Base-by-base conservation (phyloP, 73 alveolate species). In the Strombidium stylifer region DNA sequence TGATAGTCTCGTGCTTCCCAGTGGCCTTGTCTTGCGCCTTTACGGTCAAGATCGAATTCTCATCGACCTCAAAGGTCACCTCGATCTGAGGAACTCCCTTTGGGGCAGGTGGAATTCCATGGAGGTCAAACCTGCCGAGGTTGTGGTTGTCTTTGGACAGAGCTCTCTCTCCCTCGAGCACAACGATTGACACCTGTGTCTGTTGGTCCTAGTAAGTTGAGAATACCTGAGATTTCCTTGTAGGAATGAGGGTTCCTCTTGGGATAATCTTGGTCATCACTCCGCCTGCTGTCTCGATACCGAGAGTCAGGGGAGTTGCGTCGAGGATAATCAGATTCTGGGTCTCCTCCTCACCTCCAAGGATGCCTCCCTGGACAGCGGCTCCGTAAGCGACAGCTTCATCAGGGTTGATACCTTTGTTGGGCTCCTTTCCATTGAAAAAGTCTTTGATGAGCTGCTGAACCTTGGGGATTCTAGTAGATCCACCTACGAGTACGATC, bases 41-140 rank as follows among this genome's bases (percentile, higher is more conserved):
- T 5, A 92, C 98, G 52, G 72, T 74, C 30, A 90, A 77, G 44
- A 81, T 83, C 24, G 93, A 92, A 48, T 89, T 89, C 73, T 71
- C 96, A 66, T 92, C 98, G 55, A 92, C 75, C 70, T 81, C 94
- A 54, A 92, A 92, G 11, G 97, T 82, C 12, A 93, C 96, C 60
- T 90, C 96, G 70, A 96, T 91, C 81, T 96, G 96, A 1, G 98
- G 98, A 47, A 84, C 96, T 21, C 99, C 99, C 72, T 98, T 65
- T 21, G 98, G 95, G 53, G 98, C 97, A 23, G 93, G 90, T 16
- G 99, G 98, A 15, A 96, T 81, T 11, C 97, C 98, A 41, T 88
- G 72, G 42, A 95, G 84, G 64, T 83, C 98, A 46, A 96, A 96
- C 64, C 90, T 87, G 49, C 98, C 99, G 27, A 96, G 84, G 48